Evolutionary conservation across 2,329 filamentous ascomycete genomes (phyloP).

Genomic region (Sarocladium strictum): DNA sequence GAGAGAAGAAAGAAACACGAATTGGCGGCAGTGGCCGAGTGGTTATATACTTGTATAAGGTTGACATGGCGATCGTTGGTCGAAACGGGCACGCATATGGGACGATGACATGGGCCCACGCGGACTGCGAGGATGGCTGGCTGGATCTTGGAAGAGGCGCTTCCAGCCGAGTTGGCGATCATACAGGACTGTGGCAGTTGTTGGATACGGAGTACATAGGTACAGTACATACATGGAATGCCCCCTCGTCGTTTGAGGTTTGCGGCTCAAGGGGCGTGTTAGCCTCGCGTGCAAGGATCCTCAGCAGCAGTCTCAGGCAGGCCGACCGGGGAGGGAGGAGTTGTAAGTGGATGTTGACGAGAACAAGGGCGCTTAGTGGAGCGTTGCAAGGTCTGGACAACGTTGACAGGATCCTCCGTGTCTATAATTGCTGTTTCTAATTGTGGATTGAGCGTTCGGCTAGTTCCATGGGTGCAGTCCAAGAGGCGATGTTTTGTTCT

Average conservation of each 20-base stretch:
- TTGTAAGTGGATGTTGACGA: background rate
- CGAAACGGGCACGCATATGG: conserved; percentile 1
- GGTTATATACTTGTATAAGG: background rate
- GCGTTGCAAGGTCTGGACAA: background rate
- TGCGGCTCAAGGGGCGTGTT: background rate
- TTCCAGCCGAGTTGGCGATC: background rate
- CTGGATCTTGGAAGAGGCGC: background rate
- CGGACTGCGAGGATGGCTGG: background rate
- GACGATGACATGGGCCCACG: conserved; percentile 4
- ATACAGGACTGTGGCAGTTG: conserved; percentile 1
- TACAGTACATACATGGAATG: background rate
- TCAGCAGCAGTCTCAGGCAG: background rate
- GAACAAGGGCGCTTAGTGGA: background rate
- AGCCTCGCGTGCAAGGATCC: background rate
- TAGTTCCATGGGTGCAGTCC: no score
- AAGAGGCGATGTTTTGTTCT: no score
- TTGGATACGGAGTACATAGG: background rate
- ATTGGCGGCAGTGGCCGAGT: background rate
- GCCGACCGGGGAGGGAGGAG: background rate
- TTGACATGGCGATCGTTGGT: background rate
- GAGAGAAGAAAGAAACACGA: background rate
- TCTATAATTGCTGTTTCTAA: background rate
- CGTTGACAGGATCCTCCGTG: background rate
- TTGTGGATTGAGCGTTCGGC: background rate
- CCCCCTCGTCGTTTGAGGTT: background rate